Conservation (phyloP, 2,329 filamentous ascomycete genomes). For the Penicillium sp. region DNA sequence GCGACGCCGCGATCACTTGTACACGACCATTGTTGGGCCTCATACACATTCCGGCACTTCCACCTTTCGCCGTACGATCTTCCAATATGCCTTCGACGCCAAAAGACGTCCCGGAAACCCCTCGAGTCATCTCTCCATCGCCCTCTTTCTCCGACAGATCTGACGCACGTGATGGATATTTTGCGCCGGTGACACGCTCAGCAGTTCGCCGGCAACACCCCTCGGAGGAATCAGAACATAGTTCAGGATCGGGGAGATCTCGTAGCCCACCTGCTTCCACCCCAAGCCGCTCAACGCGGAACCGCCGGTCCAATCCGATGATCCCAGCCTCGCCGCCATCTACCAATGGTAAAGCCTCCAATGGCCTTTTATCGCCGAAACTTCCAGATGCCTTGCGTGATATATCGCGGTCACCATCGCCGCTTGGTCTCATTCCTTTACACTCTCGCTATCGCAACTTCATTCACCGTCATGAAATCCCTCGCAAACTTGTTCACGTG, state of each 20-base stretch:
- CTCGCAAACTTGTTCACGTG: conserved; percentile 88
- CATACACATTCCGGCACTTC: conserved; percentile 48
- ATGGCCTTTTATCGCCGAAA: conserved; percentile 48
- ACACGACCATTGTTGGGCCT: conserved; percentile 31
- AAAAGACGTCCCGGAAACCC: conserved; percentile 72
- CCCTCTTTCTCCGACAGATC: conserved; percentile 65
- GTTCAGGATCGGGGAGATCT: conserved; percentile 56
- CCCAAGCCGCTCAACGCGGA: conserved; percentile 53
- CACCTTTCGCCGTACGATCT: conserved; percentile 46
- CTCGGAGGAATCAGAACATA: conserved; percentile 51
- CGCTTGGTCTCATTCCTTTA: conserved; percentile 91
- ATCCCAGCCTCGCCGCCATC: conserved; percentile 44
- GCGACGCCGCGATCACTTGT: conserved; percentile 19
- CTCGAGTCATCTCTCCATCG: conserved; percentile 87
- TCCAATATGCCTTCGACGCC: conserved; percentile 50
- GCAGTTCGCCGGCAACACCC: conserved; percentile 62
- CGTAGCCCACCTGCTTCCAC: conserved; percentile 28
- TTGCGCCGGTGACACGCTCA: conserved; percentile 77
- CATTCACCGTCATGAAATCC: conserved; percentile 96
- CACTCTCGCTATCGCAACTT: conserved; percentile 90
- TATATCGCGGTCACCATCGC: conserved; percentile 88
- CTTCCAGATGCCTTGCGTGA: conserved; percentile 76
- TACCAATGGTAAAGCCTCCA: conserved; percentile 44
- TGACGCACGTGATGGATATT: conserved; percentile 64
- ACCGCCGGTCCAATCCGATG: conserved; percentile 45